Evolutionary conservation across 1,284 basidiomycete genomes (phyloP), one percentile per base, ranked within the genome.

Genomic region (Rhodotorula mucilaginosa): DNA sequence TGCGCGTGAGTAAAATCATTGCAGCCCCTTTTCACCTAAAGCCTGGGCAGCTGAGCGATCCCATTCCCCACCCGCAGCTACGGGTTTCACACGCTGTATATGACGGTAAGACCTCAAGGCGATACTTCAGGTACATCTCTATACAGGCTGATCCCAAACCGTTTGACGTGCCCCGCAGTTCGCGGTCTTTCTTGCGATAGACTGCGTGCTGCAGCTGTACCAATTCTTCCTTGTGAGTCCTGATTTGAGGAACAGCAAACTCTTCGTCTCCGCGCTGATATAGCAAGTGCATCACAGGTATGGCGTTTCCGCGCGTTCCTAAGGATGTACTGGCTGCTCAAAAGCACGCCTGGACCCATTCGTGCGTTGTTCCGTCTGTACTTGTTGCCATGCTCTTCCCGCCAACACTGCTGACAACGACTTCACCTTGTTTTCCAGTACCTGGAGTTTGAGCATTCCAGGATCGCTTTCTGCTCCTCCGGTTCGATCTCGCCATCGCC

Each of bases 261-360:
- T 49, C 3, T 49, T 18, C 3, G 48, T 49, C 5, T 49, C 16
- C 15, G 48, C 6, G 48, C 21, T 21, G 1, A 13, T 12, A 13
- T 1, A 4, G 10, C 2, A 26, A 18, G 3, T 21, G 2, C 39
- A 15, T 21, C 26, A 51, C 58, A 67, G 65, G 60, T 70, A 7
- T 74, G 70, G 70, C 61, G 73, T n/a, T 72, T 67, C 68, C 64
- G 69, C 54, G 64, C 65, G 5, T 49, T 63, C 39, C 47, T 74
- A 3, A 34, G 62, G 21, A 58, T 60, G 26, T 74, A 74, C 57
- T 68, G 57, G 57, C 31, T 13, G 7, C 58, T 68, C 52, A 65
- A 58, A 26, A n/a, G 12, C 1, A n/a, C 26, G 21, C 29, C 13
- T 51, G 48, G 39, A 13, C 39, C 39, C 12, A 44, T 44, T 13